Conservation (phyloP, 805 yeast species). For the Isabelozyma gotoi region DNA sequence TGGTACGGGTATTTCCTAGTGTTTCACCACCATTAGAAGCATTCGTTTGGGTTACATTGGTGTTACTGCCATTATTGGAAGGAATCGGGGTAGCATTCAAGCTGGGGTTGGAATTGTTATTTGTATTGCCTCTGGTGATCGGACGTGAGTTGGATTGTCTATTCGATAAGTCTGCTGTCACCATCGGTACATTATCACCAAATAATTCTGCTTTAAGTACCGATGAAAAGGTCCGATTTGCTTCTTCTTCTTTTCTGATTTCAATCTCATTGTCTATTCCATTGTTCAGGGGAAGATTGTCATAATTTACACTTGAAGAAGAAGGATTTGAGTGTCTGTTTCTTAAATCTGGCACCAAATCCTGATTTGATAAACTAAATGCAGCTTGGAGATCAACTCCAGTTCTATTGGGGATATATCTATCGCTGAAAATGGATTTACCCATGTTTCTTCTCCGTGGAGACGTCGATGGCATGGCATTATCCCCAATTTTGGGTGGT, state of each 20-base stretch:
- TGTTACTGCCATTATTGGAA: slow-evolving; percentile 1
- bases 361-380: slow-evolving; percentile 53
- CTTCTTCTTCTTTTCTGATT: slow-evolving; percentile 70
- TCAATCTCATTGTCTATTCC: slow-evolving; percentile 60
- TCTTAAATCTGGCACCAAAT: slow-evolving; percentile 36
- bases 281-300: slow-evolving; percentile 18
- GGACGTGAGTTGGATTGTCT: slow-evolving; percentile 6
- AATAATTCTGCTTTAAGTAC: slow-evolving; percentile 86
- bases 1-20: slow-evolving; percentile 5
- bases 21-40: slow-evolving; percentile 1
- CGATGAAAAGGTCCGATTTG: slow-evolving; percentile 82
- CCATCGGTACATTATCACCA: slow-evolving; percentile 76
- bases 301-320: slow-evolving; percentile 5
- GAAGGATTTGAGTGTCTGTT: slow-evolving; percentile 9
- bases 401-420: slow-evolving; percentile 84
- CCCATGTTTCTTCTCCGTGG: slow-evolving; percentile 51
- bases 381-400: slow-evolving; percentile 90
- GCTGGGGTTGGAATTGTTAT: slow-evolving; percentile 3
- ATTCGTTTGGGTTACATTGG: slow-evolving; percentile 7
- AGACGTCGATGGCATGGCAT: slow-evolving; percentile 32
- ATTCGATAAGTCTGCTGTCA: slow-evolving; percentile 31
- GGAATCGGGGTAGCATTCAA: not conserved
- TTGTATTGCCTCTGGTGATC: slow-evolving; percentile 8
- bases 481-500: slow-evolving; percentile 36
- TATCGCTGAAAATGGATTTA: slow-evolving; percentile 64